Evolutionary conservation across 2,329 filamentous ascomycete species (phyloP), one percentile per base, ranked within the genome.

Genomic region (Macrophomina phaseolina): DNA sequence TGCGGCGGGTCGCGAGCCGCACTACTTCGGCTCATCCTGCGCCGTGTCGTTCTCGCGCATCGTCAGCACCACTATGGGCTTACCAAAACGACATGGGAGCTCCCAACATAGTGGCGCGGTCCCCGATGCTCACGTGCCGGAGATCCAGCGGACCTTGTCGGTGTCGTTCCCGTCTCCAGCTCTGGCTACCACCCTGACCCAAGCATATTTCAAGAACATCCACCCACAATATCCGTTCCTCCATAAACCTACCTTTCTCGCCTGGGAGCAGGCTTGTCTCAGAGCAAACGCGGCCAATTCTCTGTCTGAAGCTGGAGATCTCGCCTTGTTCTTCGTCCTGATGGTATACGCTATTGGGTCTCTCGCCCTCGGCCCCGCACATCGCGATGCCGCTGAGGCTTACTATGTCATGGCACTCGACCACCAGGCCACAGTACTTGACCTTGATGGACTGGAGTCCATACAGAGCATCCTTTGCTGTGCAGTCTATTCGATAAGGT

Each of bases 141-240:
- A 56, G 5, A 56, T 36, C 16, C 34, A 32, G 36, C 34, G 53
- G 36, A 40, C 53, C 2, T 2, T 56, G 11, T 36, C 34, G 11
- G 28, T 56, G 11, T 36, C 34, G 2, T 32, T 32, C 9, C 53
- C 53, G 18, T 56, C 53, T 1, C 14, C 30, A 34, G 53, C 53
- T 28, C 14, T 40, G 34, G 53, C 28, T n/a, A 6, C 53, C 9
- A 42, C n/a, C 16, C 68, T 76, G 51, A 72, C 74, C 0, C 68
- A 70, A 48, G 77, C 78, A 3, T 80, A 78, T 64, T 80, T 80
- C 62, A 68, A 76, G 38, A 77, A 78, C 28, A 77, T 80, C 11
- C 78, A 80, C 48, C 69, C 75, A 0, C 77, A 80, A 58, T 80
- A 79, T 55, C 78, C 77, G 0, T 80, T 80, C 60, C 69, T 80